These are phyloP conservation scores for Gymnopus androsaceus DNA, from an alignment of 1,284 basidiomycete species.

Conservation along the genomic window DNA sequence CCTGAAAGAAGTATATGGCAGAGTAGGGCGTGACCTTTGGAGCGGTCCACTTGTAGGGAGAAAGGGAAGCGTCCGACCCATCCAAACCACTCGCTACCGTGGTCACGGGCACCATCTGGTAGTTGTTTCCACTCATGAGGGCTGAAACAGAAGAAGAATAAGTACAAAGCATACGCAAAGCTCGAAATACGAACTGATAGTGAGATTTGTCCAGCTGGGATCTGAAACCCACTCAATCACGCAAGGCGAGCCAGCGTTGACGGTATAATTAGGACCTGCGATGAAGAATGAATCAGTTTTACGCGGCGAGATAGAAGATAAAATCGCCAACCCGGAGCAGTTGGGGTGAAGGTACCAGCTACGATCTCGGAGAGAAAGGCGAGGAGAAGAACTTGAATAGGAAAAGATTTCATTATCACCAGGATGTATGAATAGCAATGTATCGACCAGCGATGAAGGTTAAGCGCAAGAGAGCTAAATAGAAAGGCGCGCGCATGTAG, in stretches of 20 bases:
- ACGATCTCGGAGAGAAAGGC: constrained; percentile 15
- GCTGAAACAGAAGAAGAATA: constrained; percentile 18
- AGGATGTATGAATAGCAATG: not conserved
- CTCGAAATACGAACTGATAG: constrained; percentile 32
- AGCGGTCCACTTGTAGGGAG: constrained; percentile 39
- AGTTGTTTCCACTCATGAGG: constrained; percentile 42
- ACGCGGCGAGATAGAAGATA: no score
- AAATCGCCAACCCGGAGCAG: no score
- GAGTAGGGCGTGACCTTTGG: constrained; percentile 41
- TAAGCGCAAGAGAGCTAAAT: no score
- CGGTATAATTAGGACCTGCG: constrained; percentile 38
- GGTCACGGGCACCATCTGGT: constrained; percentile 36
- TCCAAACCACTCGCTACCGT: constrained; percentile 33
- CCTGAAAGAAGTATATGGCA: constrained; percentile 44
- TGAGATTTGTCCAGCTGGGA: constrained; percentile 37
- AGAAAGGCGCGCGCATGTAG: no score
- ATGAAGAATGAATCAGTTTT: no score
- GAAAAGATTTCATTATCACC: constrained; percentile 1
- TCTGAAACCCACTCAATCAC: constrained; percentile 21
- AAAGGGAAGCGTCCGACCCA: constrained; percentile 34
- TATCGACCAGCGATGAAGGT: not conserved
- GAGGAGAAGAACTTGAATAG: not conserved
- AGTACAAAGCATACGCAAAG: not conserved
- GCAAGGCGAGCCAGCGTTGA: constrained; percentile 31
- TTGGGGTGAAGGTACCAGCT: constrained; percentile 31